Evolutionary conservation across 2,329 filamentous ascomycete species (phyloP), one percentile per base, ranked within the genome.

Genomic region (Cryphonectria carpinicola): DNA sequence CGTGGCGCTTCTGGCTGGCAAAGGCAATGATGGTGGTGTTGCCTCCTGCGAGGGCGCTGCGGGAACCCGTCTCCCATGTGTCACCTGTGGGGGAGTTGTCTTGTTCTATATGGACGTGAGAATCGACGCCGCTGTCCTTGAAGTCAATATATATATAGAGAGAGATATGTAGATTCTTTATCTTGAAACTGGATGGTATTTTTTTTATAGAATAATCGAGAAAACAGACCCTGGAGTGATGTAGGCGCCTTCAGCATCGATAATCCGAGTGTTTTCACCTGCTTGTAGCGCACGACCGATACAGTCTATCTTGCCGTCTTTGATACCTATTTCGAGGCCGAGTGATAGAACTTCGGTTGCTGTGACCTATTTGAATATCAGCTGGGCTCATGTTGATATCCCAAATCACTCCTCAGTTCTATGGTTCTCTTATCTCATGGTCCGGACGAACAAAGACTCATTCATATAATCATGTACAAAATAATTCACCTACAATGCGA

Each of bases 21-120:
- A 90, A 90, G 0, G 86, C 83, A 25, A 89, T 77, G 13, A 89
- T 80, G 0, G 88, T 89, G 0, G 88, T 90, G 19, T 84, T 89
- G 28, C 87, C 87, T 7, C 87, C 87, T 4, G 85, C 86, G 63
- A 89, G 81, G 1, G 87, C 87, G 37, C 82, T 85, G 7, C 87
- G 81, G 0, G 85, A 84, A 0, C 87, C 87, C 0, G 78, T 78
- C 70, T 81, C 79, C 71, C 75, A 81, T 8, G 73, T 81, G 73
- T 82, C 80, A 52, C 76, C 75, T 0, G 78, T 77, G 0, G 75
- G 74, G 2, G 76, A 74, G 67, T 77, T 77, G 62, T 77, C 76
- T 72, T 82, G 80, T 56, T 81, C 74, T 32, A 82, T 76, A 63
- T 82, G 81, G 0, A 80, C 80, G 64, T 82, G 78, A 6, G 76